phyloP scores from a whole-genome alignment of 495 filamentous ascomycete species.

The Echria macrotheca region DNA sequence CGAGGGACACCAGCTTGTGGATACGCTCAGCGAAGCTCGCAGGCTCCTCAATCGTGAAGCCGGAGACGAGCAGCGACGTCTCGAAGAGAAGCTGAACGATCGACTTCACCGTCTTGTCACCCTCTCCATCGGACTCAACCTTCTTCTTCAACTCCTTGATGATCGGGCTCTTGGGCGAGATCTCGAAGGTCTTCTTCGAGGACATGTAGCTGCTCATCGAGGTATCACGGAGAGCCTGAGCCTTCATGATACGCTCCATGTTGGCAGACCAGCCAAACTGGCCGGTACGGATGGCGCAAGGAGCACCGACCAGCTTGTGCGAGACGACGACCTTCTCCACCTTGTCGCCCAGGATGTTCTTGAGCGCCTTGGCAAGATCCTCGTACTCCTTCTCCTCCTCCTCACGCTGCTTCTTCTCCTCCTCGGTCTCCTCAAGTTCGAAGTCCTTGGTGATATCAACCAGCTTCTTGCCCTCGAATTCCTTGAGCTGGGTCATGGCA shows the following conservation, averaged over 20 bases:
- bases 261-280: constrained; percentile 99
- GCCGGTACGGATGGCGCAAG: constrained; percentile 98
- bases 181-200: constrained; percentile 99
- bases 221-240: constrained; percentile 98
- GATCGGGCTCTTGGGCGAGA: constrained; percentile 96
- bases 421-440: constrained; percentile 98
- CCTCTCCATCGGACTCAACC: constrained; percentile 94
- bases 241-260: constrained; percentile 99
- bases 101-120: constrained; percentile 95
- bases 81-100: constrained; percentile 97
- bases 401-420: constrained; percentile 97
- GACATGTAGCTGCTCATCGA: constrained; percentile 99
- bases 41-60: constrained; percentile 99
- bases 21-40: constrained; percentile 96
- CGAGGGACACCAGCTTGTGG: constrained; percentile 95
- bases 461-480: constrained; percentile 99
- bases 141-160: constrained; percentile 99
- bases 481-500: constrained; percentile 99
- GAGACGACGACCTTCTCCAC: constrained; percentile 99
- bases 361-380: constrained; percentile 84
- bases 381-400: constrained; percentile 97
- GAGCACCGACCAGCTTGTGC: constrained; percentile 93
- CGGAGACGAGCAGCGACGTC: constrained; percentile 95
- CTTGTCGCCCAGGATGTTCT: constrained; percentile 99
- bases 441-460: constrained; percentile 99